Evolutionary conservation across 2,329 filamentous ascomycete species (phyloP), one percentile per base, ranked within the genome.

Genomic region (Alternaria tenuissima): DNA sequence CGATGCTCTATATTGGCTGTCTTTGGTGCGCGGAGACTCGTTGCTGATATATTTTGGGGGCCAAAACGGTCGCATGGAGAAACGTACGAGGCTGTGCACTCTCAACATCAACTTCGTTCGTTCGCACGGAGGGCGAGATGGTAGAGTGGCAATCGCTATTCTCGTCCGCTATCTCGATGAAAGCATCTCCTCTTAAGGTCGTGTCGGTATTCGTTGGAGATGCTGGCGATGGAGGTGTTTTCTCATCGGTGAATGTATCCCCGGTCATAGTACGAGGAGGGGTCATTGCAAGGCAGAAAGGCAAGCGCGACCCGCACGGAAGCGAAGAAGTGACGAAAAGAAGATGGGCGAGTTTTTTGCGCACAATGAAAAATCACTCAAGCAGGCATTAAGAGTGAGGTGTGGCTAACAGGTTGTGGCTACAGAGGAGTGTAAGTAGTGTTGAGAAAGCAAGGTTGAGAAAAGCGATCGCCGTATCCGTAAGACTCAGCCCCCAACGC

Each of bases 71-170:
- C 48, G 28, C 14, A 24, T 24, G 36, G 55, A 56, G 61, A 48
- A 18, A 75, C 73, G 28, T 72, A 77, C 75, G 64, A 68, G 74
- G 73, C 72, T 76, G 72, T 72, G 73, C 68, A 71, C 59, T 59
- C 24, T 63, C 61, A 36, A 62, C 61, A 38, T 58, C 65, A 34
- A 62, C 51, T 52, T 66, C 63, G n/a, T 51, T 30, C 7, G 63
- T 61, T 26, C 34, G 54, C 38, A 52, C 20, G 5, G 61, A 71
- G 8, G 63, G 53, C 11, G 53, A 59, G 9, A 57, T 36, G 5
- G 58, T 57, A 5, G 66, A 68, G 22, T 53, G 64, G 24, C 67
- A 46, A 16, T 71, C 44, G 9, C 28, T 32, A 47, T n/a, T 32
- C 9, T 47, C 68, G 9, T 70, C 67, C 24, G 62, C 57, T 51